phyloP scores from a whole-genome alignment of 805 yeast genomes.

The Wickerhamomyces tratensis region DNA sequence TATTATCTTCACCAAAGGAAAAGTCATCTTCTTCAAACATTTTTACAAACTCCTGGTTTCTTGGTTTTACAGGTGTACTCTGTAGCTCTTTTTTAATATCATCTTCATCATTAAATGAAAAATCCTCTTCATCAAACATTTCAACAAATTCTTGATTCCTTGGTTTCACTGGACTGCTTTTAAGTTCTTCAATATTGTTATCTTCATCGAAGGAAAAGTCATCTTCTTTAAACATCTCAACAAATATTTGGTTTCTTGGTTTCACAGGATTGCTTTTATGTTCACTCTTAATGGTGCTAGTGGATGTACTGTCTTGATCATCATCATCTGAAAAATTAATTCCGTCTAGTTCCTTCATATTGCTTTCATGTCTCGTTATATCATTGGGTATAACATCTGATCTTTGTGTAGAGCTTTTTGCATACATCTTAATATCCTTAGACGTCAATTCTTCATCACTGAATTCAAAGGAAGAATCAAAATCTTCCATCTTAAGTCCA shows the following conservation, averaged over 20 bases:
- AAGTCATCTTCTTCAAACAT: not conserved
- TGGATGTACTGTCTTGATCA: too few relatives aligned
- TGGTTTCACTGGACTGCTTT: not conserved
- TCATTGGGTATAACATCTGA: too few relatives aligned
- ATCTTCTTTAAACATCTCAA: not conserved
- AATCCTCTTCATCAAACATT: not conserved
- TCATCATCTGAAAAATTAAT: too few relatives aligned
- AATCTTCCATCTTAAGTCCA: slow-evolving; percentile 8
- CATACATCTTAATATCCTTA: too few relatives aligned
- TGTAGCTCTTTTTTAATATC: not conserved
- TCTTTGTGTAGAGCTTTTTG: too few relatives aligned
- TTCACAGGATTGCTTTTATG: not conserved
- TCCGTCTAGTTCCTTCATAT: too few relatives aligned
- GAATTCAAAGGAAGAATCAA: slow-evolving; percentile 6
- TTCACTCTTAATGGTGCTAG: too few relatives aligned
- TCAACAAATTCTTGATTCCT: not conserved
- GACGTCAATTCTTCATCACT: slow-evolving; percentile 2
- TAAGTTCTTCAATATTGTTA: not conserved
- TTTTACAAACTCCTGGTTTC: not conserved
- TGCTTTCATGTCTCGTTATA: too few relatives aligned
- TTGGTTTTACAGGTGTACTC: not conserved
- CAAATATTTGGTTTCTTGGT: not conserved
- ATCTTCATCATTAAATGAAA: not conserved
- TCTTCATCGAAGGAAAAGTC: not conserved
- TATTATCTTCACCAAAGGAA: not conserved